Evolutionary conservation across 371 early-diverging fungal species (phyloP).

Genomic region (Rhizomucor pusillus): DNA sequence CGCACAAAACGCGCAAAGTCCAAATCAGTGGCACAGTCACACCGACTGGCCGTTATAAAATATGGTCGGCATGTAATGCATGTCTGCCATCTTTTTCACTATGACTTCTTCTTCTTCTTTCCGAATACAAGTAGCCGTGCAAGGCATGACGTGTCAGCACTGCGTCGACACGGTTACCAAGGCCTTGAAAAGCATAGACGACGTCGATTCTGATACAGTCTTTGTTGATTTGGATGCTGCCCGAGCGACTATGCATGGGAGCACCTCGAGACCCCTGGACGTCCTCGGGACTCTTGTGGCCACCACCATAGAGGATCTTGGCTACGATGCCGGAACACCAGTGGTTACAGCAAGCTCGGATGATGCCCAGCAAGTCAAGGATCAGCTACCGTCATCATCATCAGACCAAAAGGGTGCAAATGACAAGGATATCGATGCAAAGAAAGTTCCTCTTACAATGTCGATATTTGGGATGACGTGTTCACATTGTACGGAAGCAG

Average conservation of each 20-base stretch:
- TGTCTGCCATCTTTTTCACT: too few species aligned
- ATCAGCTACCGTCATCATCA: too few species aligned
- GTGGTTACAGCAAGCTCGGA: not conserved
- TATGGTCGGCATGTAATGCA: too few species aligned
- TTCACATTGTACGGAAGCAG: conserved; percentile 74
- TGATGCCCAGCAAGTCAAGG: not conserved
- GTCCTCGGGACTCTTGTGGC: conserved; percentile 15
- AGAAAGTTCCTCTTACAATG: not conserved
- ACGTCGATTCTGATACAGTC: conserved; percentile 10
- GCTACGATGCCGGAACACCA: conserved; percentile 28
- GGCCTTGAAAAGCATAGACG: conserved; percentile 19
- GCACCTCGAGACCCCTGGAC: not conserved
- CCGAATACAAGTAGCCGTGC: conserved; percentile 6
- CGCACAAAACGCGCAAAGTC: too few species aligned
- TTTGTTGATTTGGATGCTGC: conserved; percentile 23
- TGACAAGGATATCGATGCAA: not conserved
- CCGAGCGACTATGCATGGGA: conserved; percentile 13
- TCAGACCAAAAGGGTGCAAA: too few species aligned
- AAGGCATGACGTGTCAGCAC: conserved; percentile 40
- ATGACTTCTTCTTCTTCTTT: conserved; percentile 1
- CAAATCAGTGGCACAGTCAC: too few species aligned
- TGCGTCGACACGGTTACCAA: conserved; percentile 21
- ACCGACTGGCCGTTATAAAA: too few species aligned
- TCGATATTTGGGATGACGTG: conserved; percentile 73
- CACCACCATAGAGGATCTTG: conserved; percentile 27